Evolutionary conservation across 2,329 filamentous ascomycete species (phyloP), one percentile per base, ranked within the genome.

Genomic region (Onygena corvina): DNA sequence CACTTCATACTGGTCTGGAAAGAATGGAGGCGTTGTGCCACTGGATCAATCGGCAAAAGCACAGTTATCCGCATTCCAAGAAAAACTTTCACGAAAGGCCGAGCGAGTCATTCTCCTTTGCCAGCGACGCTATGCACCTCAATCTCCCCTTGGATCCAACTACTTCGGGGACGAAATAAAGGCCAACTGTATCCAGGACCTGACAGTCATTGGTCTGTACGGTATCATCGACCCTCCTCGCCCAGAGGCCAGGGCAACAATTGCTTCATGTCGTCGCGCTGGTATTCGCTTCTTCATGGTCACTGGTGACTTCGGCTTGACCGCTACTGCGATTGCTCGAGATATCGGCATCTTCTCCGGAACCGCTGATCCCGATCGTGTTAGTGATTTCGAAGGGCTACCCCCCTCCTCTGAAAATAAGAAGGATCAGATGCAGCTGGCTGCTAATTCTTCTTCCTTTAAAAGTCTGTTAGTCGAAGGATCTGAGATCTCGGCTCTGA

Each of bases 291-390:
- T 45, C 20, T 16, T 23, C 49, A 20, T 75, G 74, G 75, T 88
- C 0, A 89, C 84, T 1, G 83, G 84, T 9, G 84, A 89, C 59
- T 87, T 85, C 60, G 80, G 81, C 21, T 72, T 87, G 12, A 89
- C 84, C 0, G 84, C 84, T 0, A 72, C 79, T 52, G 81, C 83
- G 1, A 87, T 89, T 53, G 83, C 84, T 0, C 71, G 75, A 2
- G 78, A 86, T 49, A 85, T 82, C 52, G 81, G 83, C 8, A 86
- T 87, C 48, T 98, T 98, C 66, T 83, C 80, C 11, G 69, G 77
- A 58, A 73, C 88, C 47, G 82, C 73, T 0, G 72, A 71, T 36
- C 67, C 69, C 0, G 61, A 64, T 1, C 56, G 63, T 8, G 57
- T 67, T 1, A 70, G 83, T 2, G 74, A 84, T 52, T 68, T 74